Conservation (phyloP, 164 flowering plant genomes). For the Hamamelis virginiana region DNA sequence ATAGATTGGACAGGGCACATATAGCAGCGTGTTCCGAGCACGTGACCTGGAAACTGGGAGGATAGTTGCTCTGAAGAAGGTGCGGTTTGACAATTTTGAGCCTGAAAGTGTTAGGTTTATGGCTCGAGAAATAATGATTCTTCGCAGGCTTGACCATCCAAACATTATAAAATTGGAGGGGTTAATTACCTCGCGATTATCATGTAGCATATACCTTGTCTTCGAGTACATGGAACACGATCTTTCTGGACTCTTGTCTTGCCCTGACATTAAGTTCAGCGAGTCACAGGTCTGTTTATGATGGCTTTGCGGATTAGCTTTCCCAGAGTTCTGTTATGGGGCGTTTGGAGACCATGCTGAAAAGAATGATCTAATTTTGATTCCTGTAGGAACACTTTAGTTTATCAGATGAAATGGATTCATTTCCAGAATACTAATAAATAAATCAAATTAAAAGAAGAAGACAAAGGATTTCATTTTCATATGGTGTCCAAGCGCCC, state of each 20-base stretch:
- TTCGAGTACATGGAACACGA: conserved; percentile 90
- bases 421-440: not conserved
- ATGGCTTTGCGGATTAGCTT: not conserved
- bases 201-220: conserved; percentile 70
- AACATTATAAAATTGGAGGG: conserved; percentile 73
- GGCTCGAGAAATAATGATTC: conserved; percentile 75
- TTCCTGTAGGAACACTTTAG: not conserved
- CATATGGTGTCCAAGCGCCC: not conserved
- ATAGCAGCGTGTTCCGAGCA: conserved; percentile 75
- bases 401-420: not conserved
- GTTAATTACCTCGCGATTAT: conserved; percentile 55
- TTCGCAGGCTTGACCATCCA: conserved; percentile 76
- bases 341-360: not conserved
- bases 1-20: conserved; percentile 85
- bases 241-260: conserved; percentile 61
- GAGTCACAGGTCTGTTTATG: conserved; percentile 59
- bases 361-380: not conserved
- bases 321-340: not conserved
- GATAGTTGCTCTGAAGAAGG: conserved; percentile 79
- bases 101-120: conserved; percentile 82
- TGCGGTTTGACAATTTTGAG: conserved; percentile 77
- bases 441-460: not conserved
- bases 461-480: not conserved
- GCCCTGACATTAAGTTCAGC: conserved; percentile 61
- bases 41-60: conserved; percentile 59